Evolutionary conservation across 2,329 filamentous ascomycete species (phyloP), one percentile per base, ranked within the genome.

Genomic region (Neopestalotiopsis sp.): DNA sequence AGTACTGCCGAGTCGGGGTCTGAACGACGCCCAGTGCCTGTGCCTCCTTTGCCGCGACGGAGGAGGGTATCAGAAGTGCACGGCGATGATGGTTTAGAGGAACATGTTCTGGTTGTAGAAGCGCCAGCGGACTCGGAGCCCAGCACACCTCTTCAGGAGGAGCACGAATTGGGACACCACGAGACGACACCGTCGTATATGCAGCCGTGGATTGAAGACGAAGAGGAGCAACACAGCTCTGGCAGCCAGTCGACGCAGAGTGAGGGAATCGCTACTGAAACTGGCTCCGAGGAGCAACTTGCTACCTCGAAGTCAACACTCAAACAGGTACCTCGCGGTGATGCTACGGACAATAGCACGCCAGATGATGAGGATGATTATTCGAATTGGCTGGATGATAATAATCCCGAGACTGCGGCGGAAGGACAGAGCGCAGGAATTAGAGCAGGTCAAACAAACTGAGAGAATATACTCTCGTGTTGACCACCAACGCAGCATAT

Each of bases 101-200:
- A 79, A 53, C 75, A 79, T 7, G 72, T 77, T 4, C 66, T 79
- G 0, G 74, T 79, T 10, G 76, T 79, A 7, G 76, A 75, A 56
- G 78, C 77, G 3, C 77, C 78, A 5, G 70, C 70, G 14, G 76
- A 79, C 61, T 77, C 77, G n/a, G 75, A 79, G 63, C 74, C 77
- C 1, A 72, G 73, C 42, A 77, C 76, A 5, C 76, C 77, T 5
- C 67, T 72, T 13, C 40, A 71, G 13, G 69, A 70, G 9, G 66
- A 68, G 9, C 49, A 72, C 20, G 69, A 69, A 2, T 17, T 7
- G 45, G 45, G n/a, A 3, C 45, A 49, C 42, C 63, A 70, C 4
- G 58, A 71, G 30, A 65, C 71, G 32, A 62, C 70, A 40, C 66
- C 68, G 17, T 68, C 67, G 5, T 77, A 77, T 40, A 66, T 73